Evolutionary conservation across 495 filamentous ascomycete species (phyloP).

Genomic region (Penicilliopsis zonata): DNA sequence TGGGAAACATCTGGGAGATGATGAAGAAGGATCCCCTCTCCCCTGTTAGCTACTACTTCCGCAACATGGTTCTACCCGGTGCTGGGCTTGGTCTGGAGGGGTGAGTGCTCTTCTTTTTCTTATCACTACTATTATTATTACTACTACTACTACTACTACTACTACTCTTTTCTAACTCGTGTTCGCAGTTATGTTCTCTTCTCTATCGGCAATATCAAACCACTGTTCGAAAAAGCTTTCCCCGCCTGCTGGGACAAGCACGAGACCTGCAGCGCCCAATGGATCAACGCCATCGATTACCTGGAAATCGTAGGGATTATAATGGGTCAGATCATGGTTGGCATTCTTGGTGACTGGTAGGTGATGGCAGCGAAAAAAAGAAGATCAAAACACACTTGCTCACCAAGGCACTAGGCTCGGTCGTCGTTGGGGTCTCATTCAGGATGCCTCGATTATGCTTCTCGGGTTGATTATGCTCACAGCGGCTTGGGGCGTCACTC

Average conservation of each 20-base stretch:
- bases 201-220: constrained; percentile 80
- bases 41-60: constrained; percentile 70
- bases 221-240: constrained; percentile 61
- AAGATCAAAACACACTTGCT: too few relatives aligned
- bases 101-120: constrained; percentile 18
- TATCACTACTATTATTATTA: background rate
- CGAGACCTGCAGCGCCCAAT: constrained; percentile 55
- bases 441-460: constrained; percentile 90
- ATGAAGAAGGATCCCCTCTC: constrained; percentile 68
- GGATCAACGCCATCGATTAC: constrained; percentile 69
- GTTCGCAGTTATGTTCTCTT: constrained; percentile 74
- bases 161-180: background rate
- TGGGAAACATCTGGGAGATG: constrained; percentile 59
- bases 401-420: constrained; percentile 54
- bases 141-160: background rate
- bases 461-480: constrained; percentile 78
- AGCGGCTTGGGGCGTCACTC: constrained; percentile 68
- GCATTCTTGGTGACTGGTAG: constrained; percentile 49
- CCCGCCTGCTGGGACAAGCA: constrained; percentile 56
- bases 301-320: constrained; percentile 86
- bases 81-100: constrained; percentile 82
- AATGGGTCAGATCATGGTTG: constrained; percentile 68
- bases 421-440: constrained; percentile 82
- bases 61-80: constrained; percentile 79
- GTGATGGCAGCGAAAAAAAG: too few relatives aligned